Base-by-base conservation (phyloP, 2,329 filamentous ascomycete genomes). In the Penicillium verrucosum region DNA sequence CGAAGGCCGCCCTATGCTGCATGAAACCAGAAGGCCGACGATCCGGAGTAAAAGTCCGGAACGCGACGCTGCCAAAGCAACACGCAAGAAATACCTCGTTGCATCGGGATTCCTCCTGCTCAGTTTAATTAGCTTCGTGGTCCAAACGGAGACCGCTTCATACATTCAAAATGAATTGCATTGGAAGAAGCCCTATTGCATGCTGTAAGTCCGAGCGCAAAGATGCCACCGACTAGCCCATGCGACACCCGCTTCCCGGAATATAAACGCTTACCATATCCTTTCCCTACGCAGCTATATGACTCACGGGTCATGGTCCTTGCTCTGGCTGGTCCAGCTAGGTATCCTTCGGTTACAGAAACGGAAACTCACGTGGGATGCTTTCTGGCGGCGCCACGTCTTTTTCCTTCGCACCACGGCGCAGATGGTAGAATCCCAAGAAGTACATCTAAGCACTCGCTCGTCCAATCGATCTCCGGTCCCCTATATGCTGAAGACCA, bases 181-280 rank as follows among this genome's bases (percentile, higher is more conserved):
- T 61, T 99, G 94, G 94, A 85, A 95, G 77, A 99, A 99, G 79
- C 90, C 94, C n/a, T 99, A 97, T 78, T 96, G 91, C 80, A 99
- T 99, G 94, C 85, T 99, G 81, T 97, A 78, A 78, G 75, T 76
- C 58, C 38, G 45, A 18, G 53, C 46, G 44, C 49, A 23, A 52
- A 37, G 12, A 42, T 10, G 11, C 52, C 43, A 23, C 5, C 57
- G 27, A 53, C 41, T 41, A 30, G 47, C 54, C 51, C 54, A 51
- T 46, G 37, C 45, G 38, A 51, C 46, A 43, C 37, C 30, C 4
- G 18, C 42, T 44, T 32, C 11, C 40, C 52, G n/a, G 51, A 51
- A 54, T 41, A 36, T 50, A 55, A 59, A 49, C 16, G 59, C 63
- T 66, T 57, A 66, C 58, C 55, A 40, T 14, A 37, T 27, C 16